Base-by-base conservation (phyloP, 164 flowering plant genomes). In the Buxus sempervirens region DNA sequence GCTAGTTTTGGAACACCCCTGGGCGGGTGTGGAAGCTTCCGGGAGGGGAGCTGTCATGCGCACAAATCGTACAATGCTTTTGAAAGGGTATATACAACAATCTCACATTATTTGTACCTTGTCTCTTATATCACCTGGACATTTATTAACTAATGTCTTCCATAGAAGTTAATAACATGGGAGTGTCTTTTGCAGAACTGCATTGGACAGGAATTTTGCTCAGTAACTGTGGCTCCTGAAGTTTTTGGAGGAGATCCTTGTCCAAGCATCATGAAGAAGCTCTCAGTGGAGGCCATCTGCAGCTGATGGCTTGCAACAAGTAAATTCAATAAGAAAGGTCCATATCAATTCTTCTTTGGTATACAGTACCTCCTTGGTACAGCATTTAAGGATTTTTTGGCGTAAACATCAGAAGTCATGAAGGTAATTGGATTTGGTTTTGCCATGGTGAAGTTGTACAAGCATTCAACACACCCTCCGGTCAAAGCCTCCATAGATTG, bases 1-100 rank as follows among this genome's bases (percentile, higher is more conserved):
- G 98, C 98, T 25, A 96, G 99, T 79, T 93, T 89, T 70, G 99
- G 99, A 36, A 93, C 99, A 19, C 99, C 99, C 0, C 82, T 80
- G 76, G 99, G 99, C 18, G 53, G 18, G 12, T 95, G 99, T 61
- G 99, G 99, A 72, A 88, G 76, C 82, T 95, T 73, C 84, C 82
- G 72, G 1, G 81, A 92, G 69, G 99, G 99, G 68, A 76, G 84
- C 63, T 96, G 99, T 60, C 98, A 96, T 70, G 96, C 98, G n/a
- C 86, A 77, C 66, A 79, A 85, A 28, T 93, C 98, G 1, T 96
- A 90, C 42, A 90, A 90, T 58, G 86, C 82, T 49, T 90, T 95
- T 65, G 77, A 91, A 74, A 84, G 73, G 90, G 97, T 90, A 83
- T 25, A 36, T 32, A n/a, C 26, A 60, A 8, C 8, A 65, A 25